phyloP scores from a whole-genome alignment of 306 rosid species.

The Citrullus amarus region DNA sequence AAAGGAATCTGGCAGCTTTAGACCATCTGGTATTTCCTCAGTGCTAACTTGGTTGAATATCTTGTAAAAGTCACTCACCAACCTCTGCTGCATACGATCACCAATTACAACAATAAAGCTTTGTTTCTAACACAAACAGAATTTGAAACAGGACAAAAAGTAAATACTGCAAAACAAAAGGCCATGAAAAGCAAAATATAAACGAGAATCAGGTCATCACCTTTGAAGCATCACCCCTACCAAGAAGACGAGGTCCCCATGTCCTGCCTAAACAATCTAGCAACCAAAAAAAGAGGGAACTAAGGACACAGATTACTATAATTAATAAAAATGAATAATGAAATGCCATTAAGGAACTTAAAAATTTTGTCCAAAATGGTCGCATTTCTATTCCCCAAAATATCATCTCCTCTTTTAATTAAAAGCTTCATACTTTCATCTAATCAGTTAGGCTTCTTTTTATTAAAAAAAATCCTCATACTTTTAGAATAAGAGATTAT shows the following conservation, averaged over 20 bases:
- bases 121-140: neutral
- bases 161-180: neutral
- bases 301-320: constrained; percentile 21
- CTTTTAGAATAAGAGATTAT: neutral
- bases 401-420: neutral
- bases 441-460: neutral
- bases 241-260: constrained; percentile 91
- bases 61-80: constrained; percentile 77
- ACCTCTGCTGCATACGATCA: constrained; percentile 46
- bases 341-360: neutral
- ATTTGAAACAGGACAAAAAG: neutral
- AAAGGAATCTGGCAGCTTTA: constrained; percentile 73
- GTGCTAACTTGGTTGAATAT: constrained; percentile 75
- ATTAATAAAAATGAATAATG: neutral
- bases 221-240: constrained; percentile 93
- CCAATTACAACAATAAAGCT: constrained; percentile 5
- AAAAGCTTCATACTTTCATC: neutral
- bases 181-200: neutral
- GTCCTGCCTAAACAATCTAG: constrained; percentile 97
- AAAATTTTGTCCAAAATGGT: neutral
- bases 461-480: neutral
- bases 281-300: constrained; percentile 19
- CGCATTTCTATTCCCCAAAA: neutral
- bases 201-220: constrained; percentile 30
- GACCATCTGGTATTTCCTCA: constrained; percentile 67